Percentiles rank a stretch among this genome's conserved stretches.
phyloP scores from a whole-genome alignment of 1,284 basidiomycete species.

The Melampsora americana region DNA sequence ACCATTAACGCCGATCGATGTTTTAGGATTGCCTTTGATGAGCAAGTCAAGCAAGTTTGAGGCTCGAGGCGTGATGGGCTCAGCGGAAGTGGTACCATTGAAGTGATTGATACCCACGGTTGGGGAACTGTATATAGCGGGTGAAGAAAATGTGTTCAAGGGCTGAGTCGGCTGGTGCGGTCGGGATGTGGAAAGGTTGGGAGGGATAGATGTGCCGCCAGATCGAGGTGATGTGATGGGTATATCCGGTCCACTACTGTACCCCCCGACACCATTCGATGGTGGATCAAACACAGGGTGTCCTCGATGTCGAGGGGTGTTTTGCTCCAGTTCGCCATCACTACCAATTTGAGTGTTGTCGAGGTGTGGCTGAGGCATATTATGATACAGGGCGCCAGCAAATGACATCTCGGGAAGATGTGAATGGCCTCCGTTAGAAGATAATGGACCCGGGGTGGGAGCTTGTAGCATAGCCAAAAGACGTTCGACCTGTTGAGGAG shows the following conservation, averaged over 20 bases:
- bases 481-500: conserved; percentile 34
- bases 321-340: conserved; percentile 4
- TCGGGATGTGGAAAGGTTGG: too few relatives aligned
- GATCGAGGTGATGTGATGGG: background rate
- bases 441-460: conserved; percentile 16
- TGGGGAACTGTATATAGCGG: too few relatives aligned
- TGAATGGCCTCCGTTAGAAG: background rate
- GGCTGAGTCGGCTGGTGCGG: too few relatives aligned
- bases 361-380: background rate
- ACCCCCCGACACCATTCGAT: background rate
- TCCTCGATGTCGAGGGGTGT: background rate
- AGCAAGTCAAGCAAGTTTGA: conserved; percentile 12
- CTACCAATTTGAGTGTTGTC: background rate
- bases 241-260: background rate
- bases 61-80: conserved; percentile 11
- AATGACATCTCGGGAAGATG: background rate
- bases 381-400: background rate
- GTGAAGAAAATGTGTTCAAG: too few relatives aligned
- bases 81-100: conserved; percentile 1
- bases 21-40: conserved; percentile 7
- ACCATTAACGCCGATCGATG: background rate
- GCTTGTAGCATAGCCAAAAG: conserved; percentile 37
- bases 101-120: background rate
- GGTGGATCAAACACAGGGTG: background rate
- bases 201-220: background rate